Evolutionary conservation across 1,139 yeast species (phyloP).

Genomic region (Casaregolazyma suthepensis): DNA sequence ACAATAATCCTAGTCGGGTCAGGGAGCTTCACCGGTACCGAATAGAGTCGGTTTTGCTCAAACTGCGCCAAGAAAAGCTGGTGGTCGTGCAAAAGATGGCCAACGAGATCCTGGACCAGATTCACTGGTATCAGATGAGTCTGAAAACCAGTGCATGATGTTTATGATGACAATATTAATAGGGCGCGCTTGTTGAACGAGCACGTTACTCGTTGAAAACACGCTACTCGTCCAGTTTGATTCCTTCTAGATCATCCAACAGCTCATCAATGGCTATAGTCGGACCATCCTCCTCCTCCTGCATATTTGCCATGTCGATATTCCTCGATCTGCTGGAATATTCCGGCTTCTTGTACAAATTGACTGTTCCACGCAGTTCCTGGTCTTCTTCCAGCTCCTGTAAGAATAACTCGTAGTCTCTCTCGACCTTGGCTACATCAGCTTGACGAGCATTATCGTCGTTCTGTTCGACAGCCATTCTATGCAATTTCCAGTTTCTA

Average conservation of each 20-base stretch:
- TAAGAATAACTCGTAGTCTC: slow-evolving; percentile 91
- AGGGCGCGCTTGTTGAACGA: neutral
- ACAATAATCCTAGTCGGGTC: neutral
- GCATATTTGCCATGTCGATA: slow-evolving; percentile 35
- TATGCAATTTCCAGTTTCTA: slow-evolving; percentile 92
- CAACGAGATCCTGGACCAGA: slow-evolving; percentile 14
- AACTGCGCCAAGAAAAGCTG: slow-evolving; percentile 5
- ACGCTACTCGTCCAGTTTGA: slow-evolving; percentile 65
- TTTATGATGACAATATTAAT: slow-evolving; percentile 3
- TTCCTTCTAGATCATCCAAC: slow-evolving; percentile 75
- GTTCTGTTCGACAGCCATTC: slow-evolving; percentile 94
- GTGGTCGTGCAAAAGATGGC: slow-evolving; percentile 20
- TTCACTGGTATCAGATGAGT: slow-evolving; percentile 2
- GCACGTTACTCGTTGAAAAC: neutral
- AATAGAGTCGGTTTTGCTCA: neutral
- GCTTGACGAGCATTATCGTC: slow-evolving; percentile 81
- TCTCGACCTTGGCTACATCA: slow-evolving; percentile 88
- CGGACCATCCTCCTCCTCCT: slow-evolving; percentile 37
- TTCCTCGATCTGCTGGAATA: slow-evolving; percentile 30
- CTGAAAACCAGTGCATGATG: neutral
- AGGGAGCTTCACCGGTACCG: neutral
- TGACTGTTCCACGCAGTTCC: slow-evolving; percentile 86
- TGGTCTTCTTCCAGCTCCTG: slow-evolving; percentile 97
- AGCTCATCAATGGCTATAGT: slow-evolving; percentile 35
- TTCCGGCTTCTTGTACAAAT: slow-evolving; percentile 65